Conservation (phyloP, 2,329 filamentous ascomycete genomes). For the Arthrobotrys conoides region DNA sequence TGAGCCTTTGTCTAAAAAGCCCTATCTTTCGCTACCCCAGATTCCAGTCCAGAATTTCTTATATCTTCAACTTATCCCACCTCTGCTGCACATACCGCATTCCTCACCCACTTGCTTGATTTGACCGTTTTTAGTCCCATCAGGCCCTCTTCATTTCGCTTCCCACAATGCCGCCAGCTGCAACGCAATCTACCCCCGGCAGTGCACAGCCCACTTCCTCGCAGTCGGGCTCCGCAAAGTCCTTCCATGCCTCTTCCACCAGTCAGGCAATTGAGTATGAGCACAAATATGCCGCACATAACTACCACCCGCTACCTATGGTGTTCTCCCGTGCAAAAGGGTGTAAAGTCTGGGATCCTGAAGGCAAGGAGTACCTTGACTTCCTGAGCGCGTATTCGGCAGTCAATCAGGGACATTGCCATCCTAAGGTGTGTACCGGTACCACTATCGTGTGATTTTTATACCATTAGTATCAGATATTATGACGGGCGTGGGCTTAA, state of each 20-base stretch:
- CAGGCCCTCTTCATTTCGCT: conserved; percentile 41
- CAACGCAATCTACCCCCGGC: conserved; percentile 40
- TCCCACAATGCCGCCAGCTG: conserved; percentile 54
- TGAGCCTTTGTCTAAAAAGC: neutral
- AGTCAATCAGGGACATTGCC: conserved; percentile 98
- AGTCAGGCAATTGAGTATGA: conserved; percentile 84
- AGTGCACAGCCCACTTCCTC: conserved; percentile 17
- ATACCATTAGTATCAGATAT: too few species aligned
- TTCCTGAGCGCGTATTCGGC: conserved; percentile 98
- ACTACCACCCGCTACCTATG: conserved; percentile 96
- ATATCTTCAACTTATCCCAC: neutral
- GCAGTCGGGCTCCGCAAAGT: conserved; percentile 53
- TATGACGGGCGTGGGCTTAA: too few species aligned
- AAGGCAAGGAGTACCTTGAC: conserved; percentile 94
- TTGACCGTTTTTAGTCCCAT: conserved; percentile 4
- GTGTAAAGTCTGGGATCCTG: conserved; percentile 94
- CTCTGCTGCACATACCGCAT: neutral
- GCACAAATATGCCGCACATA: conserved; percentile 90
- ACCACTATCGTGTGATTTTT: neutral
- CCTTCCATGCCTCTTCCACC: conserved; percentile 83
- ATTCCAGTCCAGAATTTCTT: neutral
- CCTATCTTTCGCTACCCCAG: conserved; percentile 14
- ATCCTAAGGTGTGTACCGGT: conserved; percentile 80
- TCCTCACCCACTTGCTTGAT: conserved; percentile 7
- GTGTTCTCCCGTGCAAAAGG: conserved; percentile 90